Conservation (phyloP, 2,329 filamentous ascomycete species). For the Aquanectria penicillioides region DNA sequence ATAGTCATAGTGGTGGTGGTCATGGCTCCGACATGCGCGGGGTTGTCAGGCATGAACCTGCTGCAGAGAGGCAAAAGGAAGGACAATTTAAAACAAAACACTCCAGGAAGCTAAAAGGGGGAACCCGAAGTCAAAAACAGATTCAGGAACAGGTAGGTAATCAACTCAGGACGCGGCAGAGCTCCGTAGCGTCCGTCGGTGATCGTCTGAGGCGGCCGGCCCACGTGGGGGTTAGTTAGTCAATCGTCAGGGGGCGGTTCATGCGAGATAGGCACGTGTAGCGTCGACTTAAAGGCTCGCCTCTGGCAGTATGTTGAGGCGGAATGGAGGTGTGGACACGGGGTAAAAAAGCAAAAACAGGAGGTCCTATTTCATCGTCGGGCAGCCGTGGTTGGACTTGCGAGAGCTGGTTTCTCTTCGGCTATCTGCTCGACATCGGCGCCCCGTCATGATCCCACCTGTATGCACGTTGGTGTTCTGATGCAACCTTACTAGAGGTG, state of each 20-base stretch:
- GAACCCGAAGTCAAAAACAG: no score
- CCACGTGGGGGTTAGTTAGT: constrained; percentile 20
- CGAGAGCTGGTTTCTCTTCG: neutral
- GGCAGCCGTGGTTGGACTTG: neutral
- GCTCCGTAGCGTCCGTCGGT: constrained; percentile 1
- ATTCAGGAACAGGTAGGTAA: no score
- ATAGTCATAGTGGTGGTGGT: neutral
- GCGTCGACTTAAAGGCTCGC: neutral
- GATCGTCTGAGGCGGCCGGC: constrained; percentile 18
- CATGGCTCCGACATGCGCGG: neutral
- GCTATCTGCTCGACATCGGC: constrained; percentile 8
- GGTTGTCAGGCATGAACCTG: neutral
- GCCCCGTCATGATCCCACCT: constrained; percentile 13
- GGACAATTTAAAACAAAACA: no score
- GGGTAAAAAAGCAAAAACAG: neutral
- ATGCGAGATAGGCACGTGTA: constrained; percentile 22
- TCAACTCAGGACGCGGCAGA: no score
- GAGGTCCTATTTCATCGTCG: neutral
- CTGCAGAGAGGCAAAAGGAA: no score
- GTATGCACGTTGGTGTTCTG: constrained; percentile 8
- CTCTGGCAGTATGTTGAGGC: neutral
- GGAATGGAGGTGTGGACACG: neutral
- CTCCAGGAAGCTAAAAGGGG: no score
- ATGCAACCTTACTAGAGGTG: constrained; percentile 16
- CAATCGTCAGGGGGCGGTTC: constrained; percentile 14